Base-by-base conservation (phyloP, 1,284 basidiomycete genomes). In the Rhodofomes roseus region DNA sequence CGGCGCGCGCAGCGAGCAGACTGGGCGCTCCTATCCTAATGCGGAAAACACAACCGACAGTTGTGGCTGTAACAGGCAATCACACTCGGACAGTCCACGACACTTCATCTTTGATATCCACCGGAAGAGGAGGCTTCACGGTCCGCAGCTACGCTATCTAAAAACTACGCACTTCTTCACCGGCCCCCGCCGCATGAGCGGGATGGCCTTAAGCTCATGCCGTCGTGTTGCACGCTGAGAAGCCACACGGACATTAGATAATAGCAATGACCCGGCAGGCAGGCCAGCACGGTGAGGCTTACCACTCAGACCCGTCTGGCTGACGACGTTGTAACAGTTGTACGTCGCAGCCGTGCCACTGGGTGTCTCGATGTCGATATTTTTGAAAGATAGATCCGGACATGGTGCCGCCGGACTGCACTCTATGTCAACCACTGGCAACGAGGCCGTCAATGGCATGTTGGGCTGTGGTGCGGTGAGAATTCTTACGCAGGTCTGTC, bases 391-490 rank as follows among this genome's bases (percentile, higher is more conserved):
- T 36, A 85, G 74, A 60, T 79, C 70, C 25, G 73, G 68, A 64
- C 83, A 86, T 18, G 78, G 79, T 36, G 74, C 81, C 7, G 78
- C 80, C 4, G 79, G 63, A 62, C 81, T 84, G 70, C 83, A 85
- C 60, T 77, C 76, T n/a, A 86, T 71, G 62, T 81, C 77, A 43
- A 85, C 77, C 51, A 84, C 84, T 84, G 62, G 54, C 39, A 54
- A 27, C 59, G 52, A 16, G 40, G 51, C 55, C 51, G 51, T 37
- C n/a, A 52, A n/a, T 12, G 20, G 50, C 22, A 7, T 36, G 31
- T 4, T n/a, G 34, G 50, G 31, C 34, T 20, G 34, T 36, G 16
- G 14, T 12, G 27, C 50, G 31, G 22, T 37, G 50, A 44, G 40
- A 23, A 37, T 34, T 69, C 79, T 59, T 65, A 85, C 82, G 66